Conservation (phyloP, 2,329 filamentous ascomycete genomes). For the Fusarium setosum region DNA sequence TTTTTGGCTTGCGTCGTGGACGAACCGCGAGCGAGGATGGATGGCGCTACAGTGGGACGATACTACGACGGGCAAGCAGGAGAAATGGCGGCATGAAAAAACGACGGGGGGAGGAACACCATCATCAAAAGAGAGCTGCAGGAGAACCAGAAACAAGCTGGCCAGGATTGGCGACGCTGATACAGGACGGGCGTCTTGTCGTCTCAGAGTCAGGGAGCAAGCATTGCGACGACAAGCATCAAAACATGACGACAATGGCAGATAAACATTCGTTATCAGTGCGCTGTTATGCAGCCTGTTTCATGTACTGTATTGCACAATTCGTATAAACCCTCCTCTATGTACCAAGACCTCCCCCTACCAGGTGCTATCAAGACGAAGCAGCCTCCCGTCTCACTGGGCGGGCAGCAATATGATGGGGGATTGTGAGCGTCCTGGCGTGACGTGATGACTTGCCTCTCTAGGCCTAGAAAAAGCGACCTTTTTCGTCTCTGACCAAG, state of each 20-base stretch:
- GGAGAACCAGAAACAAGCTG: conserved; percentile 28
- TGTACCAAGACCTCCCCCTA: neutral
- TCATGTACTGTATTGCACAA: conserved; percentile 31
- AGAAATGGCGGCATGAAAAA: conserved; percentile 33
- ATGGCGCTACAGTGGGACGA: conserved; percentile 44
- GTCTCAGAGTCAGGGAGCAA: conserved; percentile 37
- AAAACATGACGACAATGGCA: conserved; percentile 31
- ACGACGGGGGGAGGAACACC: neutral
- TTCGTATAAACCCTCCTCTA: conserved; percentile 4
- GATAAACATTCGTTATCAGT: conserved; percentile 27
- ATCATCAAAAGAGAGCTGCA: conserved; percentile 31
- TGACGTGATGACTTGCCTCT: conserved; percentile 38
- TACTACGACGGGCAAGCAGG: conserved; percentile 35
- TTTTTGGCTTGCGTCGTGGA: conserved; percentile 22
- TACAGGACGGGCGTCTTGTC: conserved; percentile 22
- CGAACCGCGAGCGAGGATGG: conserved; percentile 27
- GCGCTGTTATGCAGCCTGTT: neutral
- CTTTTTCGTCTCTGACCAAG: neutral
- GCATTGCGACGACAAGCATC: conserved; percentile 31
- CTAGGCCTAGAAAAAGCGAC: conserved; percentile 19
- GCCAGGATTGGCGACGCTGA: conserved; percentile 22
- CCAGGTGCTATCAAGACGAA: conserved; percentile 13
- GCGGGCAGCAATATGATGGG: conserved; percentile 26
- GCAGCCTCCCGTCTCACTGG: conserved; percentile 15
- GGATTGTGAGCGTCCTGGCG: conserved; percentile 26